A percentile compares a stretch with the other conserved stretches of the same genome.
Evolutionary conservation across 2,329 filamentous ascomycete genomes (phyloP).

Genomic region (Boeremia exigua): DNA sequence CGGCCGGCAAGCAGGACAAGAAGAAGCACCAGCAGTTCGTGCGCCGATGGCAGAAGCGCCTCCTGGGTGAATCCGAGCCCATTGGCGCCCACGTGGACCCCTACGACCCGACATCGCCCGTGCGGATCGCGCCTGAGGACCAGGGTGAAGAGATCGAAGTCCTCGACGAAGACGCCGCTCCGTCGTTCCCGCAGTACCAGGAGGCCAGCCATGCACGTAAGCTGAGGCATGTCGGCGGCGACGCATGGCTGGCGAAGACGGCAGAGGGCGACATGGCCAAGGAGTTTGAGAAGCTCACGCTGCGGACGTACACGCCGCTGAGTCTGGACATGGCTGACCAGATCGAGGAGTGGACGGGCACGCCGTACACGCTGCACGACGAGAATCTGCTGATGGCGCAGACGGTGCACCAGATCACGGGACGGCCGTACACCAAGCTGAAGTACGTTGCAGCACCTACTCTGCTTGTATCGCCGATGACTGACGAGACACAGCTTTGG

Average conservation of each 20-base stretch:
- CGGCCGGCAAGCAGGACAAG: conserved; percentile 40
- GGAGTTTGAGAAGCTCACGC: conserved; percentile 45
- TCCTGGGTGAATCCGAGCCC: conserved; percentile 45
- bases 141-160: conserved; percentile 44
- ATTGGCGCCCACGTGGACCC: conserved; percentile 48
- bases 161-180: conserved; percentile 31
- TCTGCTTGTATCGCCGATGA: background rate
- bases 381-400: conserved; percentile 40
- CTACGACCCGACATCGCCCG: conserved; percentile 44
- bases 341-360: conserved; percentile 41
- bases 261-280: conserved; percentile 37
- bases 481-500: conserved; percentile 29
- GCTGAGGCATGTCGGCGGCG: conserved; percentile 61
- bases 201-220: conserved; percentile 35
- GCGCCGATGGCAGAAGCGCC: conserved; percentile 45
- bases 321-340: conserved; percentile 38
- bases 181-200: conserved; percentile 11
- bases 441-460: conserved; percentile 18
- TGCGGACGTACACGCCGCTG: conserved; percentile 41
- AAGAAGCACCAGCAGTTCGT: conserved; percentile 46
- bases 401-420: conserved; percentile 39
- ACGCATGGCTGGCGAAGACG: conserved; percentile 49
- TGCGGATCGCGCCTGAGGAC: conserved; percentile 45
- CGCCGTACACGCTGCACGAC: conserved; percentile 36
- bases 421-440: conserved; percentile 39